Percentiles rank a stretch among this genome's conserved stretches.
Evolutionary conservation across 2,329 filamentous ascomycete genomes (phyloP).

Genomic region (Verticillium klebahnii): DNA sequence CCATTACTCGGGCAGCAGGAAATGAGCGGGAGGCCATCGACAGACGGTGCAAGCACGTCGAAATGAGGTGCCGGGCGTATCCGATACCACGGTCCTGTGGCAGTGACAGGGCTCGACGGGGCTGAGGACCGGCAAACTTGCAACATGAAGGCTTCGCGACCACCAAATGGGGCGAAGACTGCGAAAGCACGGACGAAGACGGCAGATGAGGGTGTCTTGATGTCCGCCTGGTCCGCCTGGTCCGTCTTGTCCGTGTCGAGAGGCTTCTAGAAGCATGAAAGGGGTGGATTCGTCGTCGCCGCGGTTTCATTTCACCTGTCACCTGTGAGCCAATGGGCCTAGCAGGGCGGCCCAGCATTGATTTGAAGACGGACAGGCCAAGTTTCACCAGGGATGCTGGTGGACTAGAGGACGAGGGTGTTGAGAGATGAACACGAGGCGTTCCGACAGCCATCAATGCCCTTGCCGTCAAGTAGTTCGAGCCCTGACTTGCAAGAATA

Average conservation of each 20-base stretch:
- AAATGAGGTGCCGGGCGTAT: background rate
- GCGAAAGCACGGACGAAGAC: conserved; percentile 11
- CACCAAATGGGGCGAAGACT: conserved; percentile 1
- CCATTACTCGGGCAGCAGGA: background rate
- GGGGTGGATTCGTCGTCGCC: conserved; percentile 6
- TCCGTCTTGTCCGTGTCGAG: background rate
- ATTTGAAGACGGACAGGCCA: background rate
- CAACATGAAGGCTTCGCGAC: background rate
- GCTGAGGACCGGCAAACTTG: background rate
- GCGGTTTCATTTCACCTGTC: conserved; percentile 8
- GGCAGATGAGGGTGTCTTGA: background rate
- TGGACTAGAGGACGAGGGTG: background rate
- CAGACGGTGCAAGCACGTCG: background rate
- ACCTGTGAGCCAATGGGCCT: background rate
- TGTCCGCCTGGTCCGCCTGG: background rate
- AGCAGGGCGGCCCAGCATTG: background rate
- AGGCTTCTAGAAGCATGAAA: conserved; percentile 13
- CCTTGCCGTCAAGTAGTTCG: background rate
- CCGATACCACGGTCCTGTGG: background rate
- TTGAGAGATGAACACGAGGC: background rate
- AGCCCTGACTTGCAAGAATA: background rate
- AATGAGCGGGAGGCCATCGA: background rate
- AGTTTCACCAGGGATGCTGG: background rate
- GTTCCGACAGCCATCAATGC: background rate
- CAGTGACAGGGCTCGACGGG: background rate